phyloP scores from a whole-genome alignment of 73 alveolate species.

The Paraurostyla sp. region DNA sequence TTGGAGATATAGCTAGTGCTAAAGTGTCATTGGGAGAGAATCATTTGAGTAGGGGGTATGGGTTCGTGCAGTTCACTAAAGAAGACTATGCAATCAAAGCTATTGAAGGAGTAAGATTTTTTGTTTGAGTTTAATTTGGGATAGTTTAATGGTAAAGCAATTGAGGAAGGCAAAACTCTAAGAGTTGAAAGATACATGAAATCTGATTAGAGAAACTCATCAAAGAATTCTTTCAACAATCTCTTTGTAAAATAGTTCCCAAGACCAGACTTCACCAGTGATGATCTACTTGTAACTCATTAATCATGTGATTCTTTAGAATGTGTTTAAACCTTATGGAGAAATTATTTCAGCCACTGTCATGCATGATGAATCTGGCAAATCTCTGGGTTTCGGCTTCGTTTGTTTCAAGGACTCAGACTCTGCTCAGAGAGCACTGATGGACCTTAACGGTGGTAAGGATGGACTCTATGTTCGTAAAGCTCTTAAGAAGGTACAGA shows the following conservation, averaged over 20 bases:
- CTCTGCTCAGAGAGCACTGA: conserved; percentile 84
- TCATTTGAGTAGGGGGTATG: conserved; percentile 83
- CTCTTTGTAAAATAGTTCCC: conserved; percentile 85
- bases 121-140: neutral
- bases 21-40: conserved; percentile 83
- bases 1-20: conserved; percentile 73
- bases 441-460: conserved; percentile 78
- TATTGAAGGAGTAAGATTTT: conserved; percentile 63
- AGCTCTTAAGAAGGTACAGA: conserved; percentile 84
- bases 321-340: conserved; percentile 78
- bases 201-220: neutral
- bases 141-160: conserved; percentile 63
- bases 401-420: conserved; percentile 90
- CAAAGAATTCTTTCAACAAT: conserved; percentile 75
- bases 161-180: conserved; percentile 53
- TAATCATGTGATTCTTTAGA: conserved; percentile 20
- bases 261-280: conserved; percentile 68
- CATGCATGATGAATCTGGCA: conserved; percentile 84
- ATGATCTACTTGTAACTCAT: conserved; percentile 30
- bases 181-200: conserved; percentile 36
- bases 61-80: conserved; percentile 76
- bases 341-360: conserved; percentile 85
- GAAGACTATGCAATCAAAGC: conserved; percentile 80
- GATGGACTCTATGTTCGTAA: conserved; percentile 86
- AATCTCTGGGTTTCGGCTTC: conserved; percentile 89